phyloP scores from a whole-genome alignment of 176 grass and related monocot species.

The Phragmites australis region DNA sequence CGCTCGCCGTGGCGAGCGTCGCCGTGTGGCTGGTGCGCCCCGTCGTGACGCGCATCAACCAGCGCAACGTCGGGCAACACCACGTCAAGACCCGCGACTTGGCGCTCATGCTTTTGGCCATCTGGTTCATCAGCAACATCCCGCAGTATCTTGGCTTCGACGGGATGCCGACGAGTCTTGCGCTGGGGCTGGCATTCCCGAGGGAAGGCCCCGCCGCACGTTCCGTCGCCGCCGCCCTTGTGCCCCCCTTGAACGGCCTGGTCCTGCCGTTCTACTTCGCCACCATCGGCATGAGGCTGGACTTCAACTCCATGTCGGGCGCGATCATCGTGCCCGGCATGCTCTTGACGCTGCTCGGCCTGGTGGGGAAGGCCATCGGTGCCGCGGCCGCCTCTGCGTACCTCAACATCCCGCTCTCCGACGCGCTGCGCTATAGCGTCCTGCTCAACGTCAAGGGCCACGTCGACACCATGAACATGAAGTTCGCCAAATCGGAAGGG shows the following conservation, averaged over 20 bases:
- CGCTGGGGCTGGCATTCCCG: conserved; percentile 47
- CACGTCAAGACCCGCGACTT: conserved; percentile 40
- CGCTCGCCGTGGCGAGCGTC: conserved; percentile 9
- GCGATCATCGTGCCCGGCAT: conserved; percentile 51
- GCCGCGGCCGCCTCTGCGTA: conserved; percentile 23
- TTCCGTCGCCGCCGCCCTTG: conserved; percentile 13
- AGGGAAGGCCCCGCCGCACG: conserved; percentile 47
- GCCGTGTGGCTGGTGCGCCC: conserved; percentile 39
- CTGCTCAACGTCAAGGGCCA: conserved; percentile 55
- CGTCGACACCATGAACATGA: conserved; percentile 65
- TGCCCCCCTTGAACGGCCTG: conserved; percentile 13
- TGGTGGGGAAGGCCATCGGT: conserved; percentile 41
- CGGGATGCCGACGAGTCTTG: conserved; percentile 43
- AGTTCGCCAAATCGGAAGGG: conserved; percentile 51
- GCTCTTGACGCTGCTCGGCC: conserved; percentile 42
- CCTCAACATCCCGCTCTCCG: conserved; percentile 45
- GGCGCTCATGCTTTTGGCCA: background rate
- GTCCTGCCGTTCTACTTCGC: conserved; percentile 57
- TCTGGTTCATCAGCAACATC: conserved; percentile 27
- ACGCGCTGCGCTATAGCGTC: conserved; percentile 50
- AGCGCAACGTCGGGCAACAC: conserved; percentile 41
- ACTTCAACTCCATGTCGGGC: conserved; percentile 56
- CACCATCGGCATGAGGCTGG: conserved; percentile 47
- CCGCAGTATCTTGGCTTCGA: conserved; percentile 49
- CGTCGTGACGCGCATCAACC: conserved; percentile 41